These are phyloP conservation scores for Eutrema japonicum DNA, from an alignment of 345 rosid species.

Conservation along the genomic window DNA sequence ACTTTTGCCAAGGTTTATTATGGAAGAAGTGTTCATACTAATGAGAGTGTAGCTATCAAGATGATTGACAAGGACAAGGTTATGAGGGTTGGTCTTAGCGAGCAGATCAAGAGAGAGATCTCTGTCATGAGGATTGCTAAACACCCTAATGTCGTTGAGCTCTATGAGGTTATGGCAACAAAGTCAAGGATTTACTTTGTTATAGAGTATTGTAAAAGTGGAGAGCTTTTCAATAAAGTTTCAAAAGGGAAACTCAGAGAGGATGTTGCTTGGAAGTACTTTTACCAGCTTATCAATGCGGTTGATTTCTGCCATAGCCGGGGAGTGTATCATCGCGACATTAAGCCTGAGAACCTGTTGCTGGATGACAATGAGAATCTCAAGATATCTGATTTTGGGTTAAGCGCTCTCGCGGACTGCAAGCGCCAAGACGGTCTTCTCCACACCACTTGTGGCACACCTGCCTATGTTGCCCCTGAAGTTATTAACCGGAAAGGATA, in stretches of 20 bases:
- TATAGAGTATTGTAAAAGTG: conserved; percentile 78
- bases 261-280: conserved; percentile 66
- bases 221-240: conserved; percentile 74
- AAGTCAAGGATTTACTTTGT: conserved; percentile 70
- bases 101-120: conserved; percentile 76
- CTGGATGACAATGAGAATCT: conserved; percentile 75
- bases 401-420: conserved; percentile 73
- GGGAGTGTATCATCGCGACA: conserved; percentile 78
- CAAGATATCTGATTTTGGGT: conserved; percentile 75
- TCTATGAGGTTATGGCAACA: conserved; percentile 80
- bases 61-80: conserved; percentile 77
- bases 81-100: conserved; percentile 57
- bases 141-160: conserved; percentile 67
- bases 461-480: conserved; percentile 85
- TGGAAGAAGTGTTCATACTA: conserved; percentile 57
- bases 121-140: conserved; percentile 74
- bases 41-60: conserved; percentile 72
- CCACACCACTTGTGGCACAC: conserved; percentile 81
- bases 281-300: conserved; percentile 65
- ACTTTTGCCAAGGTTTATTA: conserved; percentile 80
- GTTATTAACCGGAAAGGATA: conserved; percentile 74
- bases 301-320: conserved; percentile 77
- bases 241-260: conserved; percentile 66
- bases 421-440: conserved; percentile 67
- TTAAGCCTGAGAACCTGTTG: conserved; percentile 77